A percentile compares a stretch with the other conserved stretches of the same genome.
phyloP scores from a whole-genome alignment of 2,329 filamentous ascomycete species.

The Sporothrix mexicana region DNA sequence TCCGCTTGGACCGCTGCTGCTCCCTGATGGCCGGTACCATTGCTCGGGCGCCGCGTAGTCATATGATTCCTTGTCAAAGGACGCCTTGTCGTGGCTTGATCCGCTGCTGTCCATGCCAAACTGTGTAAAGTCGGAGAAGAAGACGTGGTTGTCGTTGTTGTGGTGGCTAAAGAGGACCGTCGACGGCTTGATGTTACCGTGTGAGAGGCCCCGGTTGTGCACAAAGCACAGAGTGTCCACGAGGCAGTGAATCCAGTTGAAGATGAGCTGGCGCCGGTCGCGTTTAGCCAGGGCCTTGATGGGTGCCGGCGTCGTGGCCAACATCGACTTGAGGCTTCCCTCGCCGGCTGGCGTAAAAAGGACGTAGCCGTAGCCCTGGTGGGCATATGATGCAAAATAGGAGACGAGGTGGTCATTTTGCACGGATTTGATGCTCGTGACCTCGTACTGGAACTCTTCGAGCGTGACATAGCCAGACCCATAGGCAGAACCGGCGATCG shows the following conservation, averaged over 20 bases:
- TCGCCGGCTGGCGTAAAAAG: conserved; percentile 71
- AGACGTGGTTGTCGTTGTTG: conserved; percentile 67
- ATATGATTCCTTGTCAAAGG: conserved; percentile 71
- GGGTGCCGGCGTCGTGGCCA: conserved; percentile 65
- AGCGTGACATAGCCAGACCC: conserved; percentile 51
- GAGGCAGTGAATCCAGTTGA: conserved; percentile 79
- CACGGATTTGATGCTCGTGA: conserved; percentile 63
- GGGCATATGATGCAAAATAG: conserved; percentile 72
- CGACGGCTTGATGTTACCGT: conserved; percentile 73
- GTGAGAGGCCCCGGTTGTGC: conserved; percentile 67
- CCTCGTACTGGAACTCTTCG: conserved; percentile 65
- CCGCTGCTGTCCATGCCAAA: conserved; percentile 51
- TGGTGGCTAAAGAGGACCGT: conserved; percentile 63
- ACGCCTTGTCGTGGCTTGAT: conserved; percentile 48
- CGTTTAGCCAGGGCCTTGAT: conserved; percentile 67
- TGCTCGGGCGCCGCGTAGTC: conserved; percentile 76
- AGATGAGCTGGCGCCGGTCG: conserved; percentile 62
- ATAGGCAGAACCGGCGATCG: conserved; percentile 32
- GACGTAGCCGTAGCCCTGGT: conserved; percentile 67
- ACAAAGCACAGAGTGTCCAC: conserved; percentile 71
- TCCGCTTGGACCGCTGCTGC: conserved; percentile 38
- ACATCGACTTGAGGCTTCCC: conserved; percentile 69
- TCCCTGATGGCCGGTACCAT: conserved; percentile 54
- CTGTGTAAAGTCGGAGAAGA: conserved; percentile 67
- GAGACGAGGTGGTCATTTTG: conserved; percentile 73